These are phyloP conservation scores for Chlorella ohadii DNA, from an alignment of 139 green algal genomes.

Conservation along the genomic window DNA sequence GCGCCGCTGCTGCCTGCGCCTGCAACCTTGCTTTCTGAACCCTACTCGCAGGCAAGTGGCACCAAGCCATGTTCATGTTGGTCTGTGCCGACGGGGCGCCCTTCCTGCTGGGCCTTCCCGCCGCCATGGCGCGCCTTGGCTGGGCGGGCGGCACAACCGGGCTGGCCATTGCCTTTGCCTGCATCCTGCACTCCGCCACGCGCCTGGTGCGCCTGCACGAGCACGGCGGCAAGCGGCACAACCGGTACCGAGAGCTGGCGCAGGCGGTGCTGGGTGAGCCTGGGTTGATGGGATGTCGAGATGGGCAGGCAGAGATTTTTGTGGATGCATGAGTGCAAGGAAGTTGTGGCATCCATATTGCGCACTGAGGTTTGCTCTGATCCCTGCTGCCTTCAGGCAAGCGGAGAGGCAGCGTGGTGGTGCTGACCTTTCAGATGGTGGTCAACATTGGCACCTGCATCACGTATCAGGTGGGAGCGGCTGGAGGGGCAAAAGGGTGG, in stretches of 20 bases:
- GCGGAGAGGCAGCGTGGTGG: background rate
- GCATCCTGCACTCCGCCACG: conserved; percentile 14
- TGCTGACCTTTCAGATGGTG: conserved; percentile 14
- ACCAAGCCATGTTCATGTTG: conserved; percentile 2
- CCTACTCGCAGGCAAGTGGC: conserved; percentile 1
- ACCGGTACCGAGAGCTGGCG: conserved; percentile 7
- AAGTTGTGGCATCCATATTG: too few species aligned
- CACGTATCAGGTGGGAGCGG: background rate
- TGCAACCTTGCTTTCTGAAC: background rate
- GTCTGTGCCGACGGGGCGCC: conserved; percentile 15
- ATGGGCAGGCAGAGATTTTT: too few species aligned
- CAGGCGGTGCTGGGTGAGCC: conserved; percentile 3
- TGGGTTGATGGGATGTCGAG: too few species aligned
- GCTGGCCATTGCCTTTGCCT: background rate
- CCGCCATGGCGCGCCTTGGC: conserved; percentile 23
- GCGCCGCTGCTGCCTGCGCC: background rate
- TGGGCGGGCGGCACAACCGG: background rate
- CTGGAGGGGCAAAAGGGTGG: too few species aligned
- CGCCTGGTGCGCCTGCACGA: conserved; percentile 14
- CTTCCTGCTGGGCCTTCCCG: conserved; percentile 29
- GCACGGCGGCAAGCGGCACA: conserved; percentile 10
- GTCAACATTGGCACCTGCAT: conserved; percentile 27
- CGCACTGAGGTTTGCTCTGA: too few species aligned
- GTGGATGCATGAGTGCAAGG: too few species aligned
- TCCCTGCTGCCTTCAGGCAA: background rate